A percentile compares a stretch with the other conserved stretches of the same genome.
Conservation (phyloP, 208 protist genomes). For the Entamoeba invadens region DNA sequence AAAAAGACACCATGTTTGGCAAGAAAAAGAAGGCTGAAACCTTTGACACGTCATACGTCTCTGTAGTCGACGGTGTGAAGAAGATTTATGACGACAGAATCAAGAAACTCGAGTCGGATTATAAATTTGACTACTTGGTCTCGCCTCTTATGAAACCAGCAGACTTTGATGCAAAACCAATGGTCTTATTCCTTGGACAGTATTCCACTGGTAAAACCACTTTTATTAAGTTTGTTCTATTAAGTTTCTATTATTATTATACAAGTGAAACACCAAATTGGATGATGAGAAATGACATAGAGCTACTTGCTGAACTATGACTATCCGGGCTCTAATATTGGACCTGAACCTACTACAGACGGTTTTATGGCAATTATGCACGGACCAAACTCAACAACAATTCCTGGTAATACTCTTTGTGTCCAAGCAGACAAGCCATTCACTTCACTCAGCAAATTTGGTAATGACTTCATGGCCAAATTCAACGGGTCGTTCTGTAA, state of each 20-base stretch:
- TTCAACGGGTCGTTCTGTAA: slow-evolving; percentile 55
- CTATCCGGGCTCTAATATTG: neutral
- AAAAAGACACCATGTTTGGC: too few species aligned
- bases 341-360: slow-evolving; percentile 17
- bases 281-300: too few species aligned
- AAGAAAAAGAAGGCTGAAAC: neutral
- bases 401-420: slow-evolving; percentile 8
- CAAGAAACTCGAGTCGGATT: neutral
- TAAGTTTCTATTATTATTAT: too few species aligned
- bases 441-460: neutral
- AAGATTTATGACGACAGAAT: neutral
- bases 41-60: neutral
- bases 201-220: slow-evolving; percentile 22
- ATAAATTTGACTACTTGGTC: neutral
- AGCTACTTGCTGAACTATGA: neutral
- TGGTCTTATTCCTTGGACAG: slow-evolving; percentile 5
- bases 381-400: neutral
- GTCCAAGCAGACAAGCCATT: slow-evolving; percentile 4
- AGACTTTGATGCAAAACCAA: neutral
- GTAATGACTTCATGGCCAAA: slow-evolving; percentile 54
- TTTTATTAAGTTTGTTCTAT: slow-evolving; percentile 19
- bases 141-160: neutral
- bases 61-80: neutral
- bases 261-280: too few species aligned
- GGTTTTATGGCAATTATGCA: slow-evolving; percentile 12